Base-by-base conservation (phyloP, 2,329 filamentous ascomycete genomes). In the Fusarium sp. region DNA sequence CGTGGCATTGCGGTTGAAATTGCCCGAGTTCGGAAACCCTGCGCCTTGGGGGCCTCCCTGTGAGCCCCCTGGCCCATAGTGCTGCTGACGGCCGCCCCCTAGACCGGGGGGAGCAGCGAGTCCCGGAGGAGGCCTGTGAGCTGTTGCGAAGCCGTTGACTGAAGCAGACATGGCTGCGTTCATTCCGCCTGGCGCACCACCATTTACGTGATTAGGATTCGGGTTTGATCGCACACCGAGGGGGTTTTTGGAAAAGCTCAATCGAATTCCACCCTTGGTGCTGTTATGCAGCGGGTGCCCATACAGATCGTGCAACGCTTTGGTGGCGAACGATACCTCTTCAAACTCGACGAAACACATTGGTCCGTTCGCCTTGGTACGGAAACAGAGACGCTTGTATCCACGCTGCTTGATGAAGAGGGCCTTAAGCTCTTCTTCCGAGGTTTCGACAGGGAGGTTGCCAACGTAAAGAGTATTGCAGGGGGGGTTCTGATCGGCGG, bases 321-420 rank as follows among this genome's bases (percentile, higher is more conserved):
- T 97, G 48, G 96, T 98, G 1, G 97, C 96, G 79, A 95, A 96
- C 2, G 94, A 93, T 13, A 97, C 89, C 78, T 98, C 95, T 79
- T 98, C 96, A 77, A 98, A 99, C 83, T 99, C 97, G 41, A 99
- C 97, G 82, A 98, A 98, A 81, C 97, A 98, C 95, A 98, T 98
- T 2, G 96, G 96, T 0, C 96, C 96, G 77, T 98, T 98, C 75
- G 94, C 91, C 86, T 98, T 98, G 64, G 95, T 97, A 37, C 96
- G 91, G 87, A 98, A 98, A 81, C 95, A 98, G 9, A 99, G 91
- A 31, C 97, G 90, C 85, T 97, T 98, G 86, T 98, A 99, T 5
- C 97, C 97, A 57, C 95, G 92, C 82, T 97, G 94, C 83, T 95
- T 96, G 29, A 93, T 95, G 81, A 99, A 99, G 80, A 98, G 89